These are phyloP conservation scores for Mortierella claussenii DNA, from an alignment of 192 early-diverging fungal genomes.

Conservation along the genomic window DNA sequence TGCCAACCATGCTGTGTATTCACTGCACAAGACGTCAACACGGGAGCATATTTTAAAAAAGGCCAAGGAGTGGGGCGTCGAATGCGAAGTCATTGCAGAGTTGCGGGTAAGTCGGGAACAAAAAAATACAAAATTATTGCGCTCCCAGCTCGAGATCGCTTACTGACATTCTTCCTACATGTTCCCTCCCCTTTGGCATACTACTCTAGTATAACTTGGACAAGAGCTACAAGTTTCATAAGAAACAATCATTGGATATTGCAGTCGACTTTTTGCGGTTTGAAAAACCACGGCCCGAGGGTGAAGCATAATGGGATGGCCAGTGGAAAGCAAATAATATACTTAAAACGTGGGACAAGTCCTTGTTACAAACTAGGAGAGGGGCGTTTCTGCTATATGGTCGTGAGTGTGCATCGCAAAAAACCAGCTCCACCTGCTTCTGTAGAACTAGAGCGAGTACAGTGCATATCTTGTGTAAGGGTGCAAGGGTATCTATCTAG, in stretches of 20 bases:
- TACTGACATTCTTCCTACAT: background rate
- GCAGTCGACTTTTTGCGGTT: slow-evolving; percentile 78
- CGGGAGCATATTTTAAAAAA: slow-evolving; percentile 76
- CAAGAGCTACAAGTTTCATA: slow-evolving; percentile 86
- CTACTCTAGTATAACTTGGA: slow-evolving; percentile 72
- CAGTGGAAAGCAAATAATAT: too few relatives aligned
- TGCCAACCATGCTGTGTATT: slow-evolving; percentile 75
- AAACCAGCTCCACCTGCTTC: too few relatives aligned
- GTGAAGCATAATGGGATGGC: background rate
- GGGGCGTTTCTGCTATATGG: too few relatives aligned
- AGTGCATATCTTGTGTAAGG: too few relatives aligned
- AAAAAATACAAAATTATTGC: too few relatives aligned
- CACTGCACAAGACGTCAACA: slow-evolving; percentile 83
- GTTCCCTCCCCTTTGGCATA: background rate
- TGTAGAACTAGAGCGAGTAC: too few relatives aligned
- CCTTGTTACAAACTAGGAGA: too few relatives aligned
- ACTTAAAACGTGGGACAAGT: too few relatives aligned
- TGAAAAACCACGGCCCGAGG: slow-evolving; percentile 37
- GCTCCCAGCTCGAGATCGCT: too few relatives aligned
- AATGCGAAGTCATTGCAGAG: slow-evolving; percentile 79
- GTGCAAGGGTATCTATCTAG: too few relatives aligned
- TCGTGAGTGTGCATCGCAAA: too few relatives aligned
- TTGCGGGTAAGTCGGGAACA: slow-evolving; percentile 70
- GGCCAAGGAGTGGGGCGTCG: slow-evolving; percentile 77
- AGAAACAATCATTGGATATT: slow-evolving; percentile 76